These are phyloP conservation scores for Blepharisma stoltei DNA, from an alignment of 73 alveolate species.

Conservation along the genomic window DNA sequence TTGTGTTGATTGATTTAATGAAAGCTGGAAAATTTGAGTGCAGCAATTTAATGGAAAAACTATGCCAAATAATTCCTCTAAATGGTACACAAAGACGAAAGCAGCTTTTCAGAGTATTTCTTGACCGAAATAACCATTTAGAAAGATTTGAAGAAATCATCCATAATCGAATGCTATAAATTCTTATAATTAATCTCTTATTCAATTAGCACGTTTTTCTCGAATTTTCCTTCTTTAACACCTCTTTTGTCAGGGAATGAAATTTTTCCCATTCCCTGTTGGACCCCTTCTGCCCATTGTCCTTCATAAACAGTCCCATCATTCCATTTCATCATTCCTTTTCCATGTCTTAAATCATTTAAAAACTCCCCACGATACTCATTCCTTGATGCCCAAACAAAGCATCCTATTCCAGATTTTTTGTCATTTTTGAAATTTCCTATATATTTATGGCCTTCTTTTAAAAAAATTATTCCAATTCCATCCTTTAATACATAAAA, in stretches of 20 bases:
- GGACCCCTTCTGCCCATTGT: slow-evolving; percentile 40
- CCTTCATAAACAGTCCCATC: slow-evolving; percentile 51
- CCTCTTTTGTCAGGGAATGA: slow-evolving; percentile 51
- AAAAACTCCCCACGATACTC: slow-evolving; percentile 40
- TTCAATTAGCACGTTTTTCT: slow-evolving; percentile 4
- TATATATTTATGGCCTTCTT: slow-evolving; percentile 31
- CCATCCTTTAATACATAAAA: too few species aligned
- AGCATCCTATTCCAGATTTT: slow-evolving; percentile 39
- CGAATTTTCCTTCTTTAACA: slow-evolving; percentile 25
- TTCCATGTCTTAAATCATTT: slow-evolving; percentile 44
- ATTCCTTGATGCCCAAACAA: slow-evolving; percentile 34
- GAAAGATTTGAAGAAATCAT: too few species aligned
- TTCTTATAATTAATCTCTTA: too few species aligned
- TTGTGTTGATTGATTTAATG: too few species aligned
- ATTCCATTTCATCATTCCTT: slow-evolving; percentile 45
- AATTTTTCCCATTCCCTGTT: slow-evolving; percentile 43
- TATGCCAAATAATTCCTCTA: too few species aligned
- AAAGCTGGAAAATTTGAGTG: too few species aligned
- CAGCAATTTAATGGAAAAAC: too few species aligned
- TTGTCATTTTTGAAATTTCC: slow-evolving; percentile 44
- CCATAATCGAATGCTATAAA: too few species aligned
- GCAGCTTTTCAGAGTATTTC: too few species aligned
- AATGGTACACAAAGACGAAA: too few species aligned
- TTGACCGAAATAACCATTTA: too few species aligned
- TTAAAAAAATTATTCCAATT: slow-evolving; percentile 33